Evolutionary conservation across 2,329 filamentous ascomycete species (phyloP), one percentile per base, ranked within the genome.

Genomic region (Claviceps quebecensis): DNA sequence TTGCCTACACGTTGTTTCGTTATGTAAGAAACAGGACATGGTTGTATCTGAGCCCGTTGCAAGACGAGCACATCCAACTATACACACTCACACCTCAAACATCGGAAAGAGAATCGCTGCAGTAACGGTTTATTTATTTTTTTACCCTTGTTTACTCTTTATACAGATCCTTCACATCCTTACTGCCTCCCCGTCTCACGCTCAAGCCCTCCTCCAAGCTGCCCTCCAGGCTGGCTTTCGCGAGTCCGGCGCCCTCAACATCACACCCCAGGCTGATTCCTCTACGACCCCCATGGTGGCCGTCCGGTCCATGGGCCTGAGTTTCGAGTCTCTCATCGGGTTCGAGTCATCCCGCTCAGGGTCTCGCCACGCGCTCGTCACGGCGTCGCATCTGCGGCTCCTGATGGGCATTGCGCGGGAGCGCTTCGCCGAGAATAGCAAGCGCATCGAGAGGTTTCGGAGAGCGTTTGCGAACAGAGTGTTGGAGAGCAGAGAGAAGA

Each of bases 131-230:
- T 29, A 2, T 29, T 29, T 11, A 9, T 26, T 7, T 26, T 26
- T 26, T 11, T 4, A 29, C 26, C 8, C 26, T 29, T 29, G 26
- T 29, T 29, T 29, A 29, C 26, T 29, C 2, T 23, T 6, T 14
- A 14, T 54, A 54, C 57, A 95, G 90, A 95, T 96, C 58, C 78
- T 97, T 1, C 91, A 97, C 59, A 75, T 97, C 44, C 76, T 95
- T 59, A 82, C 87, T 5, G 80, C 88, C 16, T 91, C 87, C 0
- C 72, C 82, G 0, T 68, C 77, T 13, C 80, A 91, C 59, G 88
- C 91, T 4, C 85, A 95, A 57, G 72, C 77, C 8, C 73, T 94
- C 17, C 76, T 95, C 14, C 75, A 81, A 11, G 86, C 86, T 45
- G 90, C 86, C 1, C 73, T 91, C 9, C 78, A 82, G 58, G 84